Evolutionary conservation across 352 stramenopile species (phyloP), one percentile per base, ranked within the genome.

Genomic region (Phytopythium sindhum): DNA sequence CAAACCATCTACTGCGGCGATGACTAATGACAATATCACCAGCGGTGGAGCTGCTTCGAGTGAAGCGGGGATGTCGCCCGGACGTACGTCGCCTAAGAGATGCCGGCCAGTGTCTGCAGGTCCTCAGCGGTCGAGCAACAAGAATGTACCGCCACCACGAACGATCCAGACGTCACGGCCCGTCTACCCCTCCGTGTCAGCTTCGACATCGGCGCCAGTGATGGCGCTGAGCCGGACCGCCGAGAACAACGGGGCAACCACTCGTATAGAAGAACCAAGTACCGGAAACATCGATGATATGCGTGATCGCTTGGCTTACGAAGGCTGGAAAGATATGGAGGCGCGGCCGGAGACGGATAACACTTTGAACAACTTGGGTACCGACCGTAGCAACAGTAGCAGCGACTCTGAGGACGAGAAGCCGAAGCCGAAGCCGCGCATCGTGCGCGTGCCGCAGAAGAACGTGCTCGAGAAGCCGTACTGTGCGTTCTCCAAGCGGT

Each of bases 401-500:
- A 54, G 23, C 19, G 47, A 26, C 53, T 21, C 23, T 23, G 37
- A 44, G 41, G 19, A 53, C 4, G 52, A 57, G 14, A 37, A 47
- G 24, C 24, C 26, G 58, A 73, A 68, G 45, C 54, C 21, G 63
- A 74, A 51, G 35, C 68, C 67, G 29, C 51, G 66, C 61, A 60
- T 78, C n/a, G 77, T 90, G 17, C 81, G 80, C 14, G 78, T 90
- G 57, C 73, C 64, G 2, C 79, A 89, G 61, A 80, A 88, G 42
- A 81, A 90, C 48, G 77, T 88, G 47, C 55, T 76, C 19, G 78
- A 90, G 35, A 89, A 79, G 58, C 85, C 82, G 15, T 93, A 91
- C 61, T 93, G 85, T 47, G 82, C 81, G 11, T 91, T 90, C 72
- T 68, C 70, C 59, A 85, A 73, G 54, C 67, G 89, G 42, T 58